phyloP scores from a whole-genome alignment of 306 rosid species.

The Ammopiptanthus mongolicus region DNA sequence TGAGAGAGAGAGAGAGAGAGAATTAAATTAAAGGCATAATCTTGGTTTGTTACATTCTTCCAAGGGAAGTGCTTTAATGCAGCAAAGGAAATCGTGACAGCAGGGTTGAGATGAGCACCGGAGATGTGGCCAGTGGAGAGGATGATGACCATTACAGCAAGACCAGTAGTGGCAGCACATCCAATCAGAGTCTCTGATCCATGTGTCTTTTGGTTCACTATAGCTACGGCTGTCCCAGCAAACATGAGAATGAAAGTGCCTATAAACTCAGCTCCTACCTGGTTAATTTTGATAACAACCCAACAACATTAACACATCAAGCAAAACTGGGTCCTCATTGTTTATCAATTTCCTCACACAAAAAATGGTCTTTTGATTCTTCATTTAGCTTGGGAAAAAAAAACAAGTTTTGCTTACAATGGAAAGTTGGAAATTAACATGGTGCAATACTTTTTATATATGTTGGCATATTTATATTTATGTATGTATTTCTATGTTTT shows the following conservation, averaged over 20 bases:
- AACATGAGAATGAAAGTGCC: conserved; percentile 74
- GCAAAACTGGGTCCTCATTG: neutral
- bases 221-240: conserved; percentile 67
- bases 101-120: conserved; percentile 90
- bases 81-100: conserved; percentile 81
- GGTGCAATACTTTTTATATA: neutral
- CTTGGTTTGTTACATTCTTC: conserved; percentile 49
- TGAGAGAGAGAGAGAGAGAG: too few species aligned
- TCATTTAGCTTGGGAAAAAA: neutral
- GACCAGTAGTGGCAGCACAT: conserved; percentile 65
- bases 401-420: neutral
- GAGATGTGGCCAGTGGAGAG: conserved; percentile 84
- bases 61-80: conserved; percentile 85
- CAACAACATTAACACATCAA: neutral
- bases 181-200: conserved; percentile 66
- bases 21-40: too few species aligned
- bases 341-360: neutral
- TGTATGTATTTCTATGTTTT: neutral
- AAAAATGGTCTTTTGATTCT: neutral
- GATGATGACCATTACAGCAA: conserved; percentile 74
- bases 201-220: conserved; percentile 63
- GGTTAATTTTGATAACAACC: conserved; percentile 16
- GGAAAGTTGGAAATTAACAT: neutral
- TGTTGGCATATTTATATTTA: neutral
- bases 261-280: conserved; percentile 95